phyloP scores from a whole-genome alignment of 805 yeast genomes.

The Candida verbasci region DNA sequence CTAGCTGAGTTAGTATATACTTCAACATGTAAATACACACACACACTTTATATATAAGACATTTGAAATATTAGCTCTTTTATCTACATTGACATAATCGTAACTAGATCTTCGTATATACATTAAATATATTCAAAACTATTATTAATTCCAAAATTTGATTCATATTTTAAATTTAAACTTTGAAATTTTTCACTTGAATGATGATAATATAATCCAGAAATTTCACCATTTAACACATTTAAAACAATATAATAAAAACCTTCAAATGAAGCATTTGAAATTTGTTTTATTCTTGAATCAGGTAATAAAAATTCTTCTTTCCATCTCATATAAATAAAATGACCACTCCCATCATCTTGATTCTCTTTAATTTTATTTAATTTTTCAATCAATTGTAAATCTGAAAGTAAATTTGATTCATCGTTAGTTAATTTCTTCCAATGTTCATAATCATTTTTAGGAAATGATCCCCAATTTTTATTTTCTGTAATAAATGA shows the following conservation, averaged over 20 bases:
- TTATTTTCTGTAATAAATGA: slow-evolving; percentile 56
- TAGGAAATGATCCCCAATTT: slow-evolving; percentile 48
- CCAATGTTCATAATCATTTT: slow-evolving; percentile 48
- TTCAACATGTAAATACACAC: no score
- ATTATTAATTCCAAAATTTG: slow-evolving; percentile 37
- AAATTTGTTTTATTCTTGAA: slow-evolving; percentile 53
- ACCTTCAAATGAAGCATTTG: slow-evolving; percentile 86
- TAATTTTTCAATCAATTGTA: slow-evolving; percentile 23
- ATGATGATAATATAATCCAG: slow-evolving; percentile 79
- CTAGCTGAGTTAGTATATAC: no score
- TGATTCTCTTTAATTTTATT: slow-evolving; percentile 24
- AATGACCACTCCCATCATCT: slow-evolving; percentile 21
- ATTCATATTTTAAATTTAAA: slow-evolving; percentile 55
- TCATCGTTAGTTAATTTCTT: slow-evolving; percentile 41
- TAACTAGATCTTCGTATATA: no score
- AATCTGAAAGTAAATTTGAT: slow-evolving; percentile 49
- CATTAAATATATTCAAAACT: slow-evolving; percentile 9
- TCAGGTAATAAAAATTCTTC: slow-evolving; percentile 85
- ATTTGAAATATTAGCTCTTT: no score
- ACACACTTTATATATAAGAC: no score
- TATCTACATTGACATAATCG: no score
- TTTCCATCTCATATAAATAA: slow-evolving; percentile 90
- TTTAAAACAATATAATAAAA: slow-evolving; percentile 85
- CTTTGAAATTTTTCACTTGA: slow-evolving; percentile 79
- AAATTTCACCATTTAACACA: slow-evolving; percentile 63